Conservation (phyloP, 2,329 filamentous ascomycete species). For the Hirsutella rhossiliensis region DNA sequence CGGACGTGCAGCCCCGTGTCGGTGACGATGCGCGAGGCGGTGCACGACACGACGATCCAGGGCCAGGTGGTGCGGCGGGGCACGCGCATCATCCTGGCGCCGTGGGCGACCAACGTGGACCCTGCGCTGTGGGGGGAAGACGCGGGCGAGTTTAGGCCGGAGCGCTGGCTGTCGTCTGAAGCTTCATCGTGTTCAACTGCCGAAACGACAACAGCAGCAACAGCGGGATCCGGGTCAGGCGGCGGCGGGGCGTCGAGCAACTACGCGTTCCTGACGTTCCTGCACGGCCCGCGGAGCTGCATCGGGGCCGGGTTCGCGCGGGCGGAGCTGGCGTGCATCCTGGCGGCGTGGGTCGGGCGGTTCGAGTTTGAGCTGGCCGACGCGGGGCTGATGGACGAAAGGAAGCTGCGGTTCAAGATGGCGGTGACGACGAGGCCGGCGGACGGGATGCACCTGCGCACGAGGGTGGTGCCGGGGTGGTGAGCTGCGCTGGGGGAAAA, state of each 20-base stretch:
- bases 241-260: conserved; percentile 64
- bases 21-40: conserved; percentile 54
- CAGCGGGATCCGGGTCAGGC: conserved; percentile 23
- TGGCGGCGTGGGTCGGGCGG: conserved; percentile 64
- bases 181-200: conserved; percentile 11
- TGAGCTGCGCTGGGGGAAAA: conserved; percentile 7
- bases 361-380: conserved; percentile 53
- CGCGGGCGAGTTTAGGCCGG: conserved; percentile 64
- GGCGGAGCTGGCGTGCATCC: conserved; percentile 72
- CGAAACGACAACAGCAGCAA: neutral
- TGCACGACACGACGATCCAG: conserved; percentile 50
- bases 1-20: conserved; percentile 63
- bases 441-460: conserved; percentile 57
- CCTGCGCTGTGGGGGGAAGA: conserved; percentile 63
- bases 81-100: conserved; percentile 53
- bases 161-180: conserved; percentile 50
- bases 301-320: conserved; percentile 74
- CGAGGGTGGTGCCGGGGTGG: conserved; percentile 56
- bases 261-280: conserved; percentile 68
- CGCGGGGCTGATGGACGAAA: conserved; percentile 52
- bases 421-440: conserved; percentile 62
- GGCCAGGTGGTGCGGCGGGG: conserved; percentile 56
- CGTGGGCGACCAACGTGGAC: conserved; percentile 59
- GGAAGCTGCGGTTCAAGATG: conserved; percentile 53
- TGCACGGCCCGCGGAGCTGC: conserved; percentile 77